phyloP scores from a whole-genome alignment of 306 rosid genomes.

The Rosa multiflora region DNA sequence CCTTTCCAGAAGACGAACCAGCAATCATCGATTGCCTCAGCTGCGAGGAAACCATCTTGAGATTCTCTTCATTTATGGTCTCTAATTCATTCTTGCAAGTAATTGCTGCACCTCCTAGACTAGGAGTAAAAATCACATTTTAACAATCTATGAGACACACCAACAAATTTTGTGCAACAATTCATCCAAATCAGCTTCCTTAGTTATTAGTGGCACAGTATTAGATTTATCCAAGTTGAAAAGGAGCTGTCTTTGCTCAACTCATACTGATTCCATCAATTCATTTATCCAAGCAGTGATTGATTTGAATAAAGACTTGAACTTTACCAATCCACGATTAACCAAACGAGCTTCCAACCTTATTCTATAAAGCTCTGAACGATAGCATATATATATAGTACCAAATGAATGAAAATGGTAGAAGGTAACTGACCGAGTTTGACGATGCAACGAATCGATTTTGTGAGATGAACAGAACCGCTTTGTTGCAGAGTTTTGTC shows the following conservation, averaged over 20 bases:
- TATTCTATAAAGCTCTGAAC: not conserved
- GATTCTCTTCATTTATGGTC: constrained; percentile 68
- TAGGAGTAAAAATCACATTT: not conserved
- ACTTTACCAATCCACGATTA: constrained; percentile 13
- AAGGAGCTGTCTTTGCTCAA: not conserved
- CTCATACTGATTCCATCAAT: not conserved
- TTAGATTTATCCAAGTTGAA: not conserved
- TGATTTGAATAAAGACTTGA: not conserved
- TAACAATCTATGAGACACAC: not conserved
- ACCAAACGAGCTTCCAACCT: not conserved
- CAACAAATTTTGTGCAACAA: not conserved
- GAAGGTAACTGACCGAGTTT: constrained; percentile 58
- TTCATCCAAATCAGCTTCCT: not conserved
- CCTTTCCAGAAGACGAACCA: constrained; percentile 41
- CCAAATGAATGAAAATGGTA: not conserved
- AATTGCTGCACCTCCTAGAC: constrained; percentile 84
- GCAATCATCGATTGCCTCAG: constrained; percentile 65
- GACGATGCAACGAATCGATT: constrained; percentile 78
- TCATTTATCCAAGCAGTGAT: constrained; percentile 4
- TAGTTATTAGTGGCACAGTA: not conserved
- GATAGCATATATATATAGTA: not conserved
- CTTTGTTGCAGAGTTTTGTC: constrained; percentile 22
- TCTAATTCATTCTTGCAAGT: constrained; percentile 83
- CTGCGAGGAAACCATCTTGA: constrained; percentile 68
- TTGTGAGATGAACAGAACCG: constrained; percentile 30